Percentiles rank a stretch among this genome's conserved stretches.
These are phyloP conservation scores for Eragrostis curvula DNA, from an alignment of 176 grass and related monocot genomes.

Conservation along the genomic window DNA sequence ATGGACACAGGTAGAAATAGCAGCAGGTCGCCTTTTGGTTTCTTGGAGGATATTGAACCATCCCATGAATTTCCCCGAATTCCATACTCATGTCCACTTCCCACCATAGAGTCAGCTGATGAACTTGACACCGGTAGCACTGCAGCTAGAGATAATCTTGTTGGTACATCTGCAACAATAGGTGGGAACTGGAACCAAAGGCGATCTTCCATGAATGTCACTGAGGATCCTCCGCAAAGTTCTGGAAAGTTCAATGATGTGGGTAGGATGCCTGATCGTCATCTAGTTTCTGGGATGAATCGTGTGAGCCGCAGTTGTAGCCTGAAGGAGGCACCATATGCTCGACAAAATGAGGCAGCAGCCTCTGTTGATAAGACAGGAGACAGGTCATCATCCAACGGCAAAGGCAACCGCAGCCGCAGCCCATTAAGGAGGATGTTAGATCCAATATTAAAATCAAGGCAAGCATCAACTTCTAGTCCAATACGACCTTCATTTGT, in stretches of 20 bases:
- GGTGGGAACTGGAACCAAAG: slow-evolving; percentile 22
- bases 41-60: slow-evolving; percentile 52
- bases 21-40: slow-evolving; percentile 43
- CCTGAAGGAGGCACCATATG: slow-evolving; percentile 55
- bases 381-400: slow-evolving; percentile 59
- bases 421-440: slow-evolving; percentile 93
- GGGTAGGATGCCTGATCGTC: slow-evolving; percentile 37
- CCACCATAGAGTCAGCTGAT: slow-evolving; percentile 46
- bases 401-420: slow-evolving; percentile 48
- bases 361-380: slow-evolving; percentile 49
- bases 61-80: slow-evolving; percentile 44
- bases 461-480: slow-evolving; percentile 42
- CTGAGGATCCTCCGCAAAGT: slow-evolving; percentile 16
- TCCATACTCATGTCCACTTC: slow-evolving; percentile 79
- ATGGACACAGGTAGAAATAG: slow-evolving; percentile 51
- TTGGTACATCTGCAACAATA: slow-evolving; percentile 34
- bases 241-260: slow-evolving; percentile 49
- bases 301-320: slow-evolving; percentile 64
- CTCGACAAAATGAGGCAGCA: slow-evolving; percentile 24
- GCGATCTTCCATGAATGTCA: slow-evolving; percentile 13
- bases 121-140: slow-evolving; percentile 27
- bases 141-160: slow-evolving; percentile 24
- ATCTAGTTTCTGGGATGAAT: slow-evolving; percentile 46
- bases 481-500: slow-evolving; percentile 51
- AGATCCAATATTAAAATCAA: slow-evolving; percentile 86